Conservation (phyloP, 192 early-diverging fungal genomes). For the Coemansia reversa region DNA sequence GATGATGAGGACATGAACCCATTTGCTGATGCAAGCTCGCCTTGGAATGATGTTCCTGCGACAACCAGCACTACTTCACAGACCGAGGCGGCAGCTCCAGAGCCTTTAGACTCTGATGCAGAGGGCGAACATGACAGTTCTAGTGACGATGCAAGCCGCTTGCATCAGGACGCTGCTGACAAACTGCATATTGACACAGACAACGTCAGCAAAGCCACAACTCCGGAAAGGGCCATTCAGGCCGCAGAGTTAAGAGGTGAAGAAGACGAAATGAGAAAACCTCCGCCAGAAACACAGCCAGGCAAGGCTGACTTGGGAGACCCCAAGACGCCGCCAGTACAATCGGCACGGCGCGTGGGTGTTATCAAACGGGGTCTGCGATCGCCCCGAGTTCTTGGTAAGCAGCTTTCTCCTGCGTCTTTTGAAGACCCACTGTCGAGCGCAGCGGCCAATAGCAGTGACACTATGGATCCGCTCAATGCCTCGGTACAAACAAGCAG, state of each 20-base stretch:
- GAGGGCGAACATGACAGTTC: constrained; percentile 1
- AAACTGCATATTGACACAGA: constrained; percentile 10
- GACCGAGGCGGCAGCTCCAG: background rate
- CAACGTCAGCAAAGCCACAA: background rate
- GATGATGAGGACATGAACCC: constrained; percentile 51
- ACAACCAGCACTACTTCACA: background rate
- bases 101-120: background rate
- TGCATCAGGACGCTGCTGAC: constrained; percentile 11
- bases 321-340: constrained; percentile 14
- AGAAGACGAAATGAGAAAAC: background rate
- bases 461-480: background rate
- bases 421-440: constrained; percentile 50
- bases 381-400: constrained; percentile 45
- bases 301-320: constrained; percentile 5
- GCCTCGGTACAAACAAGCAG: constrained; percentile 6
- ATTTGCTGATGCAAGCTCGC: constrained; percentile 34
- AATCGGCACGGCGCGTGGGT: constrained; percentile 44
- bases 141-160: constrained; percentile 7
- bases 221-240: background rate
- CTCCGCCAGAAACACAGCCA: background rate
- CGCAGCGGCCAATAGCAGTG: constrained; percentile 25
- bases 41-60: constrained; percentile 24
- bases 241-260: background rate
- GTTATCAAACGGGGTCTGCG: constrained; percentile 48
- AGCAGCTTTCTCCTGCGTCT: constrained; percentile 38